These are phyloP conservation scores for Isatis tinctoria DNA, from an alignment of 345 rosid species.

Conservation along the genomic window DNA sequence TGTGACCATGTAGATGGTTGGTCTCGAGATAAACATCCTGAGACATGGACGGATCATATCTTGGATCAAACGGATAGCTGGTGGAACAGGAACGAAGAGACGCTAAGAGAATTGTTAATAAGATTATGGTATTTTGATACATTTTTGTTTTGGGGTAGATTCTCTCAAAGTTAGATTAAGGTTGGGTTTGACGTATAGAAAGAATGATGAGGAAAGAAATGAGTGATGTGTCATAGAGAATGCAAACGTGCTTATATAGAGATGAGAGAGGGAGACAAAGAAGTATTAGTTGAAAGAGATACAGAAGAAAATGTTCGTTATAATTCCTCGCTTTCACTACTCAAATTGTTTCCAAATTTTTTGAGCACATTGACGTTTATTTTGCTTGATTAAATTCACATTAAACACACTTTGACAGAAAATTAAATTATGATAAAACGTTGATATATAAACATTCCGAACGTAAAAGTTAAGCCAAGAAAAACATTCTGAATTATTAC, in stretches of 20 bases:
- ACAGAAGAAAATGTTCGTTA: background rate
- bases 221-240: slow-evolving; percentile 17
- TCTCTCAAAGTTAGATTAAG: slow-evolving; percentile 29
- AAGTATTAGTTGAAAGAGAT: background rate
- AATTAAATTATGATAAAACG: background rate
- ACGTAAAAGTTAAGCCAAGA: background rate
- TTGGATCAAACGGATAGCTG: slow-evolving; percentile 22
- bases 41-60: slow-evolving; percentile 16
- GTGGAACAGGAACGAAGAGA: slow-evolving; percentile 20
- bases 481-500: background rate
- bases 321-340: background rate
- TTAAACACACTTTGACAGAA: background rate
- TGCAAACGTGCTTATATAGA: slow-evolving; percentile 25
- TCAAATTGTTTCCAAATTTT: background rate
- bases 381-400: background rate
- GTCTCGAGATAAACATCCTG: slow-evolving; percentile 8
- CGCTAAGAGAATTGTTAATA: slow-evolving; percentile 17
- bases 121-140: slow-evolving; percentile 10
- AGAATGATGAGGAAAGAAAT: slow-evolving; percentile 11
- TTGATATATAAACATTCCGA: background rate
- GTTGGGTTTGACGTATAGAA: slow-evolving; percentile 28
- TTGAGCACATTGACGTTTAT: background rate
- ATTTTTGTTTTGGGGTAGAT: background rate
- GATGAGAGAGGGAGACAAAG: background rate
- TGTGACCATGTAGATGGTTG: slow-evolving; percentile 24